phyloP scores from a whole-genome alignment of 352 stramenopile species.

The Phytophthora sp. region DNA sequence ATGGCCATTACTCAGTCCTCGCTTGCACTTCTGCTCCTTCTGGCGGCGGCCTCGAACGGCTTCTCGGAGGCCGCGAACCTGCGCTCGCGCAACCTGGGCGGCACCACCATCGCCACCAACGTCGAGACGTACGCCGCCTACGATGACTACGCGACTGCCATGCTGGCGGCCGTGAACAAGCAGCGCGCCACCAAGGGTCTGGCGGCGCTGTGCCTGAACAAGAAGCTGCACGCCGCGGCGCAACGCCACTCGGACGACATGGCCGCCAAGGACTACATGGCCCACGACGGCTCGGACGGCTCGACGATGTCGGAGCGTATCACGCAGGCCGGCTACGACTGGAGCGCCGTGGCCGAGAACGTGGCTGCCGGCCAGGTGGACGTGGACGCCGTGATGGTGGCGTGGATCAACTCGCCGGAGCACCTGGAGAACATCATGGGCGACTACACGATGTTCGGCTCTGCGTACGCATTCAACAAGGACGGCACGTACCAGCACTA shows the following conservation, averaged over 20 bases:
- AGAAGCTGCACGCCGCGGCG: constrained; percentile 30
- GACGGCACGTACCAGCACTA: constrained; percentile 44
- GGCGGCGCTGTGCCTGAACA: constrained; percentile 44
- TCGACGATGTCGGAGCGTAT: constrained; percentile 47
- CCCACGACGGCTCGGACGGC: constrained; percentile 45
- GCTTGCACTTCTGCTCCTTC: constrained; percentile 25
- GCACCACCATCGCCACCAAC: constrained; percentile 14
- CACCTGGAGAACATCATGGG: constrained; percentile 43
- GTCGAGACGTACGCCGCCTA: constrained; percentile 24
- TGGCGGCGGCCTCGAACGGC: constrained; percentile 15
- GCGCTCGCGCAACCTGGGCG: constrained; percentile 7
- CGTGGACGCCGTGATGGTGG: constrained; percentile 40
- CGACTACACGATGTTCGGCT: neutral
- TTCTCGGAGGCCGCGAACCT: constrained; percentile 7
- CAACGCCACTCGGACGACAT: constrained; percentile 46
- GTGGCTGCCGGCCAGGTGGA: constrained; percentile 37
- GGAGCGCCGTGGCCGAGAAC: constrained; percentile 43
- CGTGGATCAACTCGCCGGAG: constrained; percentile 44
- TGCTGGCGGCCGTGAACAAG: constrained; percentile 54
- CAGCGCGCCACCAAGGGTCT: constrained; percentile 46
- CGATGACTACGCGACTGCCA: constrained; percentile 12
- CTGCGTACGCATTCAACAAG: constrained; percentile 35
- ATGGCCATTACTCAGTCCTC: constrained; percentile 26
- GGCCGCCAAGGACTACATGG: constrained; percentile 56
- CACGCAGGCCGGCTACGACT: constrained; percentile 45